phyloP scores from a whole-genome alignment of 768 basidiomycete species.

The Rubroboletus pulcherrimus region DNA sequence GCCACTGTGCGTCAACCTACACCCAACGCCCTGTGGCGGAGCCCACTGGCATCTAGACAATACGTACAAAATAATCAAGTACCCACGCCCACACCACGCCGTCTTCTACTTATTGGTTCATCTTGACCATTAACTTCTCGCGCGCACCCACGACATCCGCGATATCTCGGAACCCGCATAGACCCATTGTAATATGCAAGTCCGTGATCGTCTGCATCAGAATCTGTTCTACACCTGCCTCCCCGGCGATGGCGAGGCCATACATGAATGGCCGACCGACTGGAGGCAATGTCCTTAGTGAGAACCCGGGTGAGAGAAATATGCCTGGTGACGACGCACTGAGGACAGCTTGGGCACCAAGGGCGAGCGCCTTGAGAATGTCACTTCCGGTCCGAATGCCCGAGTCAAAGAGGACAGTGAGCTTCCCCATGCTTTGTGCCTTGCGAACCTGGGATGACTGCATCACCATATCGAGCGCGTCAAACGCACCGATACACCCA shows the following conservation, averaged over 20 bases:
- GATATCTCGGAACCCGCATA: constrained; percentile 37
- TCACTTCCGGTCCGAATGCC: constrained; percentile 56
- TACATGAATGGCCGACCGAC: constrained; percentile 47
- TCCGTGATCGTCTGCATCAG: constrained; percentile 43
- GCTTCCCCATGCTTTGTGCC: constrained; percentile 55
- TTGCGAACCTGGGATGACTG: constrained; percentile 53
- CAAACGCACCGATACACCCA: constrained; percentile 70
- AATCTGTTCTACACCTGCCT: constrained; percentile 47
- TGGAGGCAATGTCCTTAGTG: neutral
- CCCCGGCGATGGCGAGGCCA: constrained; percentile 45
- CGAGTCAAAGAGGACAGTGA: constrained; percentile 69
- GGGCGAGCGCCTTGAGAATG: constrained; percentile 51
- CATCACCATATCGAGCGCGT: constrained; percentile 66
- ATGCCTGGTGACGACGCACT: constrained; percentile 24
- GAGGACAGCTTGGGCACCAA: constrained; percentile 53
- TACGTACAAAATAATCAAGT: neutral
- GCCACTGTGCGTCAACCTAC: no score
- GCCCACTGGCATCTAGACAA: neutral
- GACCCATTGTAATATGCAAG: constrained; percentile 41
- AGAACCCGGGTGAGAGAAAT: neutral
- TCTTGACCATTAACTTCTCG: constrained; percentile 32
- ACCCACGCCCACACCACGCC: neutral
- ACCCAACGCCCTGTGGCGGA: neutral
- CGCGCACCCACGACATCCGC: constrained; percentile 37
- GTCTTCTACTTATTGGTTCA: constrained; percentile 1